A percentile compares a stretch with the other conserved stretches of the same genome.
Evolutionary conservation across 176 grass and related monocot genomes (phyloP).

Genomic region (Secale cereale): DNA sequence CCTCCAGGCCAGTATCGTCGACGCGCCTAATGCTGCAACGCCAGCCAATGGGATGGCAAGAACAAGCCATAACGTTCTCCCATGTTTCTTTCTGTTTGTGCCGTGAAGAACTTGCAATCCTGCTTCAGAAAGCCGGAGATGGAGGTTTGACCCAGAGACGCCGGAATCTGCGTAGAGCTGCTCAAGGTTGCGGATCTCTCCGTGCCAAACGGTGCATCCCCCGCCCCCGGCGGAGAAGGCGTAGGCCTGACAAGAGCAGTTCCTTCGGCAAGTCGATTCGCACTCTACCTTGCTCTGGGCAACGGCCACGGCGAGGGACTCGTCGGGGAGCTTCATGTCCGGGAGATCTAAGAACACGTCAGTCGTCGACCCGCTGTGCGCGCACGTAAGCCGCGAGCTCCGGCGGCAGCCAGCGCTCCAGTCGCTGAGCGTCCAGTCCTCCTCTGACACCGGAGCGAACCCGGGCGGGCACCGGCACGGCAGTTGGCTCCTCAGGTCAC

Average conservation of each 20-base stretch:
- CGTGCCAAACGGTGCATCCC: neutral
- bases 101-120: neutral
- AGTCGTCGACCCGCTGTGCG: neutral
- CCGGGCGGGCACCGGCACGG: constrained; percentile 23
- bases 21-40: neutral
- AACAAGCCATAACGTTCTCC: neutral
- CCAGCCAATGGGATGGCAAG: neutral
- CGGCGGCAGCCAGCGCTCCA: constrained; percentile 5
- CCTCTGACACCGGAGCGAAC: neutral
- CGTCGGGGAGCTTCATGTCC: neutral
- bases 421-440: constrained; percentile 20
- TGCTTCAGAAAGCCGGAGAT: neutral
- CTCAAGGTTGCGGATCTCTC: neutral
- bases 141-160: neutral
- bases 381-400: neutral
- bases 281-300: constrained; percentile 3
- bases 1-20: neutral
- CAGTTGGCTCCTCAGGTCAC: constrained; percentile 7
- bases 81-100: neutral
- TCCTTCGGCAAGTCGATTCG: neutral
- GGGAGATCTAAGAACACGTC: constrained; percentile 6
- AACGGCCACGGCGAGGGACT: neutral
- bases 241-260: constrained; percentile 33
- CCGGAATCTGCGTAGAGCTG: neutral
- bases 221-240: neutral